Base-by-base conservation (phyloP, 805 yeast species). In the Schwanniomyces pseudopolymorphus region DNA sequence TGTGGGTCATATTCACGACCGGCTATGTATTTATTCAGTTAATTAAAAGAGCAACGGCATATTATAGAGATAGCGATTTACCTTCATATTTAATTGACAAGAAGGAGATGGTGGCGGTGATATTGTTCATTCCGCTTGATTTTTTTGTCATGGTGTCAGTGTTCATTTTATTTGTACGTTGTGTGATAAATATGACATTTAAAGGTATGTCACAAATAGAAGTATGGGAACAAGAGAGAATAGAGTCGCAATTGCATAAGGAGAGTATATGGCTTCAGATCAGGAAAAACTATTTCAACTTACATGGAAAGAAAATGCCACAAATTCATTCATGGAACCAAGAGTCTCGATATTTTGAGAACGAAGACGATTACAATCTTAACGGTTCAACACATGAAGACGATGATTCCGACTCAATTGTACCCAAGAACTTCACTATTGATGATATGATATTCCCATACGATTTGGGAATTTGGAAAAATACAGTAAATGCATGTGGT, bases 161-260 rank as follows among this genome's bases (percentile, higher is more conserved):
- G 2, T 59, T 74, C 0, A 53, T 87, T 3, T 69, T 94, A 45
- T 70, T 83, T 16, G 39, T 83, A 1, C 74, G 97, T 55, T 84
- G 90, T 44, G 14, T 85, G 1, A 61, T 71, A 33, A 81, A 83
- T 57, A 69, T 81, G 50, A 51, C 78, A 1, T 60, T 79, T 42
- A 66, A 72, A 24, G 96, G 97, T 21, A 84, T 80, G 78, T 84
- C 97, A 1, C 96, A 89, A 60, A 91, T 92, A 44, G 99, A 92
- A 67, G 72, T 78, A 2, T 92, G 99, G 99, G 98, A 92, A 58
- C 64, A 73, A 64, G 98, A 94, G 53, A 76, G 98, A 54, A 72
- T 89, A 1, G 89, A 82, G 43, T 69, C 82, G 3, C 86, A 86
- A 51, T 78, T 82, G 47, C 74, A 79, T 43, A 75, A 78, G 2